phyloP scores from a whole-genome alignment of 2,329 filamentous ascomycete genomes.

The Cladosporium halotolerans region DNA sequence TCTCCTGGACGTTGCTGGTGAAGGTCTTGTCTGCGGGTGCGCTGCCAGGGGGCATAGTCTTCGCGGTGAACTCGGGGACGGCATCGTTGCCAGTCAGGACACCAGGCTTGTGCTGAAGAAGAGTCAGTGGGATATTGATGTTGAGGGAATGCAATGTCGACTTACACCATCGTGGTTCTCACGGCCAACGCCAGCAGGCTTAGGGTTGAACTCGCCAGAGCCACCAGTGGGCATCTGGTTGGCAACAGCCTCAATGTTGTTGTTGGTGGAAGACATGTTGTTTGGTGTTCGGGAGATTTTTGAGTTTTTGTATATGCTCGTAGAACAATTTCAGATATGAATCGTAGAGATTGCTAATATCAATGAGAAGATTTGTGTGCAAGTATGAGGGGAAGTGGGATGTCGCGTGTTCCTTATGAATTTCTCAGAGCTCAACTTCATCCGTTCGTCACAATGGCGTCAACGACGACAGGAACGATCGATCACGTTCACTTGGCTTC shows the following conservation, averaged over 20 bases:
- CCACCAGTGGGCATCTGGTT: constrained; percentile 12
- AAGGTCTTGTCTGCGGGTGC: constrained; percentile 49
- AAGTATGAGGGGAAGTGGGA: neutral
- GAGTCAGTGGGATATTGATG: constrained; percentile 1
- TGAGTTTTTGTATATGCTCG: no score
- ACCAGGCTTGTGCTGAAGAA: constrained; percentile 56
- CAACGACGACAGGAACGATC: constrained; percentile 1
- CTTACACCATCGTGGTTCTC: constrained; percentile 13
- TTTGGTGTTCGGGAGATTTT: neutral
- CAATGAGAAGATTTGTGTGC: neutral
- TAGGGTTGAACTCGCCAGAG: constrained; percentile 9
- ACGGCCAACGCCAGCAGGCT: constrained; percentile 3
- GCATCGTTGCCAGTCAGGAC: constrained; percentile 54
- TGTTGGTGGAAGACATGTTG: constrained; percentile 2
- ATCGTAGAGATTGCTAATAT: neutral
- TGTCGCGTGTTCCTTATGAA: constrained; percentile 5
- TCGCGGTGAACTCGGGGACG: constrained; percentile 56
- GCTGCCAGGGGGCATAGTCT: constrained; percentile 56
- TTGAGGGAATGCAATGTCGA: neutral
- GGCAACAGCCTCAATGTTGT: constrained; percentile 9
- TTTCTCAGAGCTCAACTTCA: constrained; percentile 1
- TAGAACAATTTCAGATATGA: no score
- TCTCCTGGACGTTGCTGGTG: constrained; percentile 36
- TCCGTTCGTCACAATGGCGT: constrained; percentile 4
- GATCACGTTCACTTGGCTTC: neutral